phyloP scores from a whole-genome alignment of 75 land plant genomes.

The Picea glauca region DNA sequence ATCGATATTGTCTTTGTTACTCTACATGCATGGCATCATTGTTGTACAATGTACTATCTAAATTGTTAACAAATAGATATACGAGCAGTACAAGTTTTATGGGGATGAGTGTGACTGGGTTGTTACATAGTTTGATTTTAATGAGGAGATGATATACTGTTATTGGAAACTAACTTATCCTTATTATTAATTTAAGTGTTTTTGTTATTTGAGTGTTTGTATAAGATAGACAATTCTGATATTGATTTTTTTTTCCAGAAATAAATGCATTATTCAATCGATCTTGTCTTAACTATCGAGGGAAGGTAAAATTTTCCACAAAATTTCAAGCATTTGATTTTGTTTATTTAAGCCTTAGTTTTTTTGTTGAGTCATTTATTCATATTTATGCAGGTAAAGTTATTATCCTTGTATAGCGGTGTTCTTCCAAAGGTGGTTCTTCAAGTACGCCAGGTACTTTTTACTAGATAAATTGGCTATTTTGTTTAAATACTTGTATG shows the following conservation, averaged over 20 bases:
- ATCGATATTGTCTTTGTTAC: not conserved
- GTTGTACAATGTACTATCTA: too few relatives aligned
- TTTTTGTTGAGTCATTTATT: not conserved
- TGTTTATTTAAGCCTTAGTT: not conserved
- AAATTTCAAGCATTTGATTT: too few relatives aligned
- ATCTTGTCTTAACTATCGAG: slow-evolving; percentile 65
- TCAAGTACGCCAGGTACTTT: slow-evolving; percentile 80
- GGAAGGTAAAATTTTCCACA: slow-evolving; percentile 55
- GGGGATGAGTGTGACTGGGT: too few relatives aligned
- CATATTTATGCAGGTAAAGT: slow-evolving; percentile 48
- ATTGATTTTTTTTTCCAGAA: slow-evolving; percentile 34
- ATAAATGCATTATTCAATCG: slow-evolving; percentile 74
- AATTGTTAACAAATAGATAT: too few relatives aligned
- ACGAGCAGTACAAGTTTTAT: too few relatives aligned
- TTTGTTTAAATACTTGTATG: too few relatives aligned
- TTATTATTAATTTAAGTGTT: too few relatives aligned
- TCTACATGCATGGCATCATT: not conserved
- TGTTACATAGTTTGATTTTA: too few relatives aligned
- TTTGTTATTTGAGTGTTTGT: too few relatives aligned
- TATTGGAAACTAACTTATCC: too few relatives aligned
- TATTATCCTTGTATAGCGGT: slow-evolving; percentile 54
- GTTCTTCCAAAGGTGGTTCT: slow-evolving; percentile 74
- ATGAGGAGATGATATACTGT: too few relatives aligned
- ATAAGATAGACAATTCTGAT: not conserved
- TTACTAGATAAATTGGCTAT: not conserved